Evolutionary conservation across 495 filamentous ascomycete species (phyloP).

Genomic region (Penicillium crystallinum): DNA sequence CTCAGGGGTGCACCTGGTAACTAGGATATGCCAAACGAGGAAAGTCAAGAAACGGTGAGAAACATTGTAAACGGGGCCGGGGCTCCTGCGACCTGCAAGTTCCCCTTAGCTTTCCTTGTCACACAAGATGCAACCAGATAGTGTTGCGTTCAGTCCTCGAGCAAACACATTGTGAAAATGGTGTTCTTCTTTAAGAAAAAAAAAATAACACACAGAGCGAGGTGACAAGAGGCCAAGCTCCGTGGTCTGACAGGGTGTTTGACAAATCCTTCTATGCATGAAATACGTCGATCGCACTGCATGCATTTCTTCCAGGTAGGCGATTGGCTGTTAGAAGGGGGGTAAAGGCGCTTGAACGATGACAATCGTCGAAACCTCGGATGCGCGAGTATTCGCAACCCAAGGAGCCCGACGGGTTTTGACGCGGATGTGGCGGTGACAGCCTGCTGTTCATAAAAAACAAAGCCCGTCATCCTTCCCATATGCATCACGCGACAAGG

Average conservation of each 20-base stretch:
- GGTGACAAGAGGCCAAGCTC: constrained; percentile 1
- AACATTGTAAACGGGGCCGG: constrained; percentile 1
- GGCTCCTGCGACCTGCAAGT: neutral
- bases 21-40: constrained; percentile 2
- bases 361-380: neutral
- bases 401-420: constrained; percentile 2
- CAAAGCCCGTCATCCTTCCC: constrained; percentile 6
- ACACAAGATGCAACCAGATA: constrained; percentile 1
- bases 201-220: neutral
- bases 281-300: constrained; percentile 19
- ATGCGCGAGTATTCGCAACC: constrained; percentile 3
- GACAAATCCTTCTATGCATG: constrained; percentile 22
- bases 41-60: constrained; percentile 9
- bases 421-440: constrained; percentile 31
- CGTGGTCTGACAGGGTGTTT: constrained; percentile 12
- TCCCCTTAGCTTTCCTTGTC: neutral
- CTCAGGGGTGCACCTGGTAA: constrained; percentile 2
- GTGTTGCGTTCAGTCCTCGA: neutral
- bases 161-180: constrained; percentile 4
- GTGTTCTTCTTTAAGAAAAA: no score
- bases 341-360: neutral
- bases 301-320: constrained; percentile 3
- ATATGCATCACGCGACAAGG: constrained; percentile 23
- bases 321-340: neutral
- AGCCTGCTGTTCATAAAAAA: constrained; percentile 1